Evolutionary conservation across 2,329 filamentous ascomycete species (phyloP).

Genomic region (Septoria linicola): DNA sequence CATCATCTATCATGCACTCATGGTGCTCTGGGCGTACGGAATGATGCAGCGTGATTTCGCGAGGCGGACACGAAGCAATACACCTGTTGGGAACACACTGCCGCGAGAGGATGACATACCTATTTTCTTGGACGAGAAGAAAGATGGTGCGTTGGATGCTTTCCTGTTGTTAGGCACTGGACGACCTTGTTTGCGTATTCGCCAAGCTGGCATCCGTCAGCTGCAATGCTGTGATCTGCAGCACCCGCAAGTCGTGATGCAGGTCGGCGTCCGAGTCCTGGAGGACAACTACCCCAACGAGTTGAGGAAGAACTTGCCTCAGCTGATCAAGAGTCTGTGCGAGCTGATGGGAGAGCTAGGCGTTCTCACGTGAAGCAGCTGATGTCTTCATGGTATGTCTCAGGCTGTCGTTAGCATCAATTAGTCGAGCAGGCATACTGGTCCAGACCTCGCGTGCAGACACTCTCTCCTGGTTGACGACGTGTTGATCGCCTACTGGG

Average conservation of each 20-base stretch:
- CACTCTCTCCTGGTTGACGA: no score
- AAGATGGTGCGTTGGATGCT: constrained; percentile 7
- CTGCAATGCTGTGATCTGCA: constrained; percentile 13
- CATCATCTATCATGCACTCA: constrained; percentile 23
- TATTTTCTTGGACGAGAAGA: constrained; percentile 21
- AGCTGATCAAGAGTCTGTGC: constrained; percentile 24
- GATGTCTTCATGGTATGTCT: no score
- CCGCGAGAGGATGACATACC: background rate
- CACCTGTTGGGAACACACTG: background rate
- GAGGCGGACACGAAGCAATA: constrained; percentile 15
- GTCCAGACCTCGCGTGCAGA: no score
- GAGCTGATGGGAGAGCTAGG: no score
- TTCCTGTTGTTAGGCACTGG: constrained; percentile 21
- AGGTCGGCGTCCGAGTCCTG: constrained; percentile 18
- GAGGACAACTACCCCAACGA: constrained; percentile 26
- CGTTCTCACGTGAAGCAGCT: no score
- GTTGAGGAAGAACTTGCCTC: no score
- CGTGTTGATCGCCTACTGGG: no score
- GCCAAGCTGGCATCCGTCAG: background rate
- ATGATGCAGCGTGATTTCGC: constrained; percentile 21
- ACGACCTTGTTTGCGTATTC: constrained; percentile 20
- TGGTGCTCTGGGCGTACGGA: constrained; percentile 26
- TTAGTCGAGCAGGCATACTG: no score
- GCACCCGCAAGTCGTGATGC: constrained; percentile 21
- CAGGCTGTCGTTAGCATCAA: no score